A percentile compares a stretch with the other conserved stretches of the same genome.
Evolutionary conservation across 306 rosid species (phyloP).

Genomic region (Rosa rugosa): DNA sequence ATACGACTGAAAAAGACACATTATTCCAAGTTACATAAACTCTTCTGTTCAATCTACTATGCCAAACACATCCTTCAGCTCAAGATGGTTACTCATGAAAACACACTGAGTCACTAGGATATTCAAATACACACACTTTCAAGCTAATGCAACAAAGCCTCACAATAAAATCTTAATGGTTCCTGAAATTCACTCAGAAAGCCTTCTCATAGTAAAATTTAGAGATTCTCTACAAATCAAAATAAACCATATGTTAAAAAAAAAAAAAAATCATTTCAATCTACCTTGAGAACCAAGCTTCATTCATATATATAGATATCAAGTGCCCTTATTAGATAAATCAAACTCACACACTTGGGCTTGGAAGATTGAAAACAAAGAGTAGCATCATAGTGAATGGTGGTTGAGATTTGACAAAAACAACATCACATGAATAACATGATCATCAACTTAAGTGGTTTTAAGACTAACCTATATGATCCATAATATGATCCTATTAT

Average conservation of each 20-base stretch:
- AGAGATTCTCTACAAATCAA: not conserved
- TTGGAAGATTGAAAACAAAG: not conserved
- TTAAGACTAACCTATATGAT: not conserved
- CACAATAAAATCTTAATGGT: not conserved
- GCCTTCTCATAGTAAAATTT: not conserved
- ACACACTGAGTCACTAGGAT: not conserved
- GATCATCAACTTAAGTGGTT: not conserved
- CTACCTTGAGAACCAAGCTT: not conserved
- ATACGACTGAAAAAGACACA: not conserved
- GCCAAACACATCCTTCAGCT: not conserved
- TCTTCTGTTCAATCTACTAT: not conserved
- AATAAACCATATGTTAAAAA: not conserved
- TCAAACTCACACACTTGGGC: not conserved
- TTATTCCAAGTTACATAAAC: not conserved
- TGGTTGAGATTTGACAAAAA: not conserved
- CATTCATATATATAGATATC: not conserved
- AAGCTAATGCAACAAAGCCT: not conserved
- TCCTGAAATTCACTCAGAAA: conserved; percentile 1
- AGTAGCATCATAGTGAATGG: not conserved
- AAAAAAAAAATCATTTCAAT: not conserved
- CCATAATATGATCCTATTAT: not conserved
- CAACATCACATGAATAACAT: not conserved
- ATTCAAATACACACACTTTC: not conserved
- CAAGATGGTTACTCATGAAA: not conserved
- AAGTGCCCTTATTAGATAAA: not conserved